Evolutionary conservation across 1,139 yeast genomes (phyloP), one percentile per base, ranked within the genome.

Genomic region (Hansenula lynferdii): DNA sequence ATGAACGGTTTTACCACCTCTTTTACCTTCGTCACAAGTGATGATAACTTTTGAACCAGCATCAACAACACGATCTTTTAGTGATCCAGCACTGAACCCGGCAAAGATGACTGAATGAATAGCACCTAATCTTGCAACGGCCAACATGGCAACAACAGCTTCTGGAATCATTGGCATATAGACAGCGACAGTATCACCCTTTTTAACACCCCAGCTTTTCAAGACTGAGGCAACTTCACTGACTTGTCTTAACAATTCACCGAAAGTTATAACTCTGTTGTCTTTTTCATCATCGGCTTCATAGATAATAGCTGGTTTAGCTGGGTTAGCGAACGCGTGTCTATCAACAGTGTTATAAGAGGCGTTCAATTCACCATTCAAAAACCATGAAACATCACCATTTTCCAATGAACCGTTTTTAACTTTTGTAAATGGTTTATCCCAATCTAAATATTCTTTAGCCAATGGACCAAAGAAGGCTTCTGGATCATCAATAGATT

Each of bases 151-250:
- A 51, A 92, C 75, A 43, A 92, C 77, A 38, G 97, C 96, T 65
- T 89, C 96, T 40, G 97, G 87, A 47, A 87, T 89, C 97, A 92
- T 92, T 59, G 98, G 98, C 68, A 92, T 69, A 67, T 92, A 92
- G 50, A 92, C 83, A 45, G 97, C 97, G 44, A 92, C 97, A 31
- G 95, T 86, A 61, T 92, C 98, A 61, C 98, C 97, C 64, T 86
- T 86, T 51, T 70, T 65, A 55, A 92, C 81, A 47, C 97, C 97
- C 87, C 95, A 86, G 39, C 80, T 71, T 57, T 76, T 67, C 61
- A 92, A 75, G 26, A 89, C 86, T 56, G 90, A 95, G 18, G 97
- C 96, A 37, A 86, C 86, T 58, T 82, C 78, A 51, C 87, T 83
- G 30, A 92, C 96, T 59, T 87, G 90, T 54, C 84, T 77, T 59